These are phyloP conservation scores for Halophytophthora batemanensis DNA, from an alignment of 352 stramenopile species.

Conservation along the genomic window DNA sequence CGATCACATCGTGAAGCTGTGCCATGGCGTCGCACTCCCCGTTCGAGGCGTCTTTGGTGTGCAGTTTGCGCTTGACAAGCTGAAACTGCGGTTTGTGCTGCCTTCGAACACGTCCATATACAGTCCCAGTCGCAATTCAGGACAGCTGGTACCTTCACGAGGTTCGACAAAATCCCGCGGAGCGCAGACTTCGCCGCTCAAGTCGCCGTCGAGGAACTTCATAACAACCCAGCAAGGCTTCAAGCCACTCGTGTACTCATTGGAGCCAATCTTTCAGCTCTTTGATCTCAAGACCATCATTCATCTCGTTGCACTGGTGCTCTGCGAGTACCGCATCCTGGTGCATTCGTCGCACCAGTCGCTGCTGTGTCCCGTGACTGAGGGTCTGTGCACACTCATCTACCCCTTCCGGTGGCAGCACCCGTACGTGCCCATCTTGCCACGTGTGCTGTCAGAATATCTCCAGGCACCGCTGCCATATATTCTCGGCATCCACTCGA, in stretches of 20 bases:
- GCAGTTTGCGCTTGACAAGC: constrained; percentile 36
- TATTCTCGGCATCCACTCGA: constrained; percentile 75
- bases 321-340: constrained; percentile 80
- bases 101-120: constrained; percentile 62
- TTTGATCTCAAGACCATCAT: constrained; percentile 77
- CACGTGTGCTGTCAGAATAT: constrained; percentile 79
- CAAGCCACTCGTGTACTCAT: constrained; percentile 66
- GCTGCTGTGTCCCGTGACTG: constrained; percentile 66
- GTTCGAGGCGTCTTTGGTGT: constrained; percentile 70
- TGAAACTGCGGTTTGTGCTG: constrained; percentile 41
- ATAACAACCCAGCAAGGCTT: constrained; percentile 52
- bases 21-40: constrained; percentile 50
- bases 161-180: constrained; percentile 14
- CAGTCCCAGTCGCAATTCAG: constrained; percentile 14
- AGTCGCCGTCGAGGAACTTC: constrained; percentile 36
- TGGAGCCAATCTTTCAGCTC: constrained; percentile 63
- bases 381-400: constrained; percentile 73
- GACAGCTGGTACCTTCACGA: constrained; percentile 1
- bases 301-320: constrained; percentile 56
- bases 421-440: constrained; percentile 80
- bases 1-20: constrained; percentile 46
- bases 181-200: constrained; percentile 37
- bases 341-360: constrained; percentile 77
- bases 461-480: constrained; percentile 80
- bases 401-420: constrained; percentile 88